phyloP scores from a whole-genome alignment of 2,329 filamentous ascomycete species.

The Paecilomyces niveus region DNA sequence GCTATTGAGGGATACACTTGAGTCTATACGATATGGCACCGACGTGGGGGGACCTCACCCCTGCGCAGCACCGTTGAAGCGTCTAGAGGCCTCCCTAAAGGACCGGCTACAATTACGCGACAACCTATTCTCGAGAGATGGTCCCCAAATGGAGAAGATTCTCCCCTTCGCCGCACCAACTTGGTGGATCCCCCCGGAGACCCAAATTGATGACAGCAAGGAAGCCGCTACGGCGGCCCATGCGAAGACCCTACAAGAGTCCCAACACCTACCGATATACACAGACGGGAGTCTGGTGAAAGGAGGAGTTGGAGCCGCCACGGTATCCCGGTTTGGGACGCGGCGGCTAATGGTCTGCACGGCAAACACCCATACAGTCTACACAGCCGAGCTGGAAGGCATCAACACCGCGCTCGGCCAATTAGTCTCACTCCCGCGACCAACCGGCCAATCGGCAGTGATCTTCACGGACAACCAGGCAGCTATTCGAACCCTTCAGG shows the following conservation, averaged over 20 bases:
- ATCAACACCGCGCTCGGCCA: not conserved
- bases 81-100: not conserved
- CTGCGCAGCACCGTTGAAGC: not conserved
- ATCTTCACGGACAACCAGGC: not conserved
- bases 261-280: not conserved
- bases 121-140: not conserved
- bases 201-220: not conserved
- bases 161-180: not conserved
- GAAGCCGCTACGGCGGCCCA: not conserved
- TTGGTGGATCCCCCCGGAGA: not conserved
- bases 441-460: not conserved
- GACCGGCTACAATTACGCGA: no score
- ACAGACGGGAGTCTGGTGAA: not conserved
- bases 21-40: not conserved
- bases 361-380: not conserved
- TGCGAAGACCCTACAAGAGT: not conserved
- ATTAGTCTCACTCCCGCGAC: not conserved
- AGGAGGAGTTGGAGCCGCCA: not conserved
- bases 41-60: not conserved
- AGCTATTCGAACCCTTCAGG: not conserved
- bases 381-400: not conserved
- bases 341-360: not conserved
- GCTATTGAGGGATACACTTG: not conserved
- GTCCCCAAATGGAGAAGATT: not conserved
- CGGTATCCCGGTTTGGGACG: not conserved